Evolutionary conservation across 2,329 filamentous ascomycete genomes (phyloP).

Genomic region (Amauroascus verrucosus): DNA sequence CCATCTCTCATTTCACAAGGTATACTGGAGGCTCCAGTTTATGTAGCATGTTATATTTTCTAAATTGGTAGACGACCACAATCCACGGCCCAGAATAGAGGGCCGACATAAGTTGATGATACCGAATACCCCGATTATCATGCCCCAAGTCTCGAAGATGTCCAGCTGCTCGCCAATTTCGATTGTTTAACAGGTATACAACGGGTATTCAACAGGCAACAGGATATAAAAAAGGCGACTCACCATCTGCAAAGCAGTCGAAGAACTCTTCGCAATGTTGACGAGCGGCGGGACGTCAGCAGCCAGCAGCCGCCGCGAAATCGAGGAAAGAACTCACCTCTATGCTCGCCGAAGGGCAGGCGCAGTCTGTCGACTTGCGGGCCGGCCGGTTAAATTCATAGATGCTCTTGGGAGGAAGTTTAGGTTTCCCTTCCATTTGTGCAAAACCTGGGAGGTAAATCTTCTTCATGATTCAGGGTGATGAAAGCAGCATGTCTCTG

Average conservation of each 20-base stretch:
- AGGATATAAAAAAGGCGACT: neutral
- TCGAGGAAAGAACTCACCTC: constrained; percentile 5
- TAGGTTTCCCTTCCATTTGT: no score
- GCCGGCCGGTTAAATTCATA: no score
- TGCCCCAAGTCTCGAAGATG: neutral
- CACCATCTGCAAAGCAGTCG: constrained; percentile 4
- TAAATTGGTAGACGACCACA: neutral
- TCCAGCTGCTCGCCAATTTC: neutral
- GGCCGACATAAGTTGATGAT: neutral
- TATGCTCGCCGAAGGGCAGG: neutral
- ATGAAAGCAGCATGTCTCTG: no score
- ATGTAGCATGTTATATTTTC: neutral
- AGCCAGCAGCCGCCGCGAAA: neutral
- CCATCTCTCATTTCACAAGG: constrained; percentile 1
- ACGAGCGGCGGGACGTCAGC: neutral
- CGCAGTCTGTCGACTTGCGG: no score
- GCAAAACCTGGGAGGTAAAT: no score
- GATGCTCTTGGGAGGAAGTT: no score
- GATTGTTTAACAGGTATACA: neutral
- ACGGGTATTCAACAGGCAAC: neutral
- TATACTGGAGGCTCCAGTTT: neutral
- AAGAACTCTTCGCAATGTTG: neutral
- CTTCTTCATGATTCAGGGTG: no score
- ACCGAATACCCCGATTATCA: neutral
- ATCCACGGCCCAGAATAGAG: neutral